These are phyloP conservation scores for Centella asiatica DNA, from an alignment of 129 eudicot species.

Conservation along the genomic window DNA sequence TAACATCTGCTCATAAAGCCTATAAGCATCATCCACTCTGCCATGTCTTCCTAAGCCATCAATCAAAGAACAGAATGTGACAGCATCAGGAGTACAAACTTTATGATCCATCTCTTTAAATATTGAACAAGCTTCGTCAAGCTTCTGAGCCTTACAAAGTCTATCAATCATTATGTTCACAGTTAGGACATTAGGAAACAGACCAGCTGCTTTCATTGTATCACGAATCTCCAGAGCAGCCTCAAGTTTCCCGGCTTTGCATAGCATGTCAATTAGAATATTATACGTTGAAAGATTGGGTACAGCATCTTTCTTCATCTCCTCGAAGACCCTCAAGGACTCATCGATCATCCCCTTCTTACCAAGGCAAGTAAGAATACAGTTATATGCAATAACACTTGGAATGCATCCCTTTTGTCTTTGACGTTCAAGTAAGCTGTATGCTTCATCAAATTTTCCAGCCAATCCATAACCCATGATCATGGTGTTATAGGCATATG, in stretches of 20 bases:
- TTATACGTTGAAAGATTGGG: constrained; percentile 79
- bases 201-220: constrained; percentile 69
- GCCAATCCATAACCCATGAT: constrained; percentile 92
- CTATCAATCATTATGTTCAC: constrained; percentile 88
- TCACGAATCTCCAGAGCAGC: constrained; percentile 62
- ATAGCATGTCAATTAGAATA: constrained; percentile 77
- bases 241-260: constrained; percentile 49
- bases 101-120: constrained; percentile 61
- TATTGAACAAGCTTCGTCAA: constrained; percentile 67
- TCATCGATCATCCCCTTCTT: constrained; percentile 67
- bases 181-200: constrained; percentile 65
- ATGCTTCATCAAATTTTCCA: constrained; percentile 82
- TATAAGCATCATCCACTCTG: constrained; percentile 80
- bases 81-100: constrained; percentile 58
- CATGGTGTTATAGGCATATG: constrained; percentile 91
- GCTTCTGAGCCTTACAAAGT: constrained; percentile 56
- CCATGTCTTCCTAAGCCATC: constrained; percentile 85
- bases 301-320: constrained; percentile 73
- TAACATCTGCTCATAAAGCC: constrained; percentile 66
- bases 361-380: constrained; percentile 84
- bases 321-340: constrained; percentile 50
- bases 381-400: constrained; percentile 78
- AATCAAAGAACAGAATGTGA: constrained; percentile 74
- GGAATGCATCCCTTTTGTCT: constrained; percentile 72
- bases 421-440: constrained; percentile 67